Percentiles rank a stretch among this genome's conserved stretches.
phyloP scores from a whole-genome alignment of 2,329 filamentous ascomycete species.

The Trichoderma sp. region DNA sequence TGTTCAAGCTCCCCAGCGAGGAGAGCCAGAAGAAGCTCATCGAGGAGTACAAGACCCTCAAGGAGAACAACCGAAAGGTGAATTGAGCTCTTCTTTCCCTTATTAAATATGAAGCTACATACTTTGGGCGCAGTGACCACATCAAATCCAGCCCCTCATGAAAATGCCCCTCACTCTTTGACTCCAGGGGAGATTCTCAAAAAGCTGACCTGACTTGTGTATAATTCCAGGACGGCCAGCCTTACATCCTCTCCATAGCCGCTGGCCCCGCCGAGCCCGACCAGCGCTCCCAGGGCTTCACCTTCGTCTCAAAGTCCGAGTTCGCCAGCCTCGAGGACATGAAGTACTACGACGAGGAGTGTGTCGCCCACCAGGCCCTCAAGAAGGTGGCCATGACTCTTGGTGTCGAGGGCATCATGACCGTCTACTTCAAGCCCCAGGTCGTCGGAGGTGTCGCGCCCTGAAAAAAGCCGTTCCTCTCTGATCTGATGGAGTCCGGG shows the following conservation, averaged over 20 bases:
- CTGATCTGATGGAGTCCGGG: background rate
- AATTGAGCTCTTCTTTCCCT: constrained; percentile 19
- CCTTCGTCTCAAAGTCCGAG: constrained; percentile 59
- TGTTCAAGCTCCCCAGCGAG: constrained; percentile 52
- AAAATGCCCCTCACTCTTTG: background rate
- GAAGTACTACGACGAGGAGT: constrained; percentile 64
- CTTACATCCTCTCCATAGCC: constrained; percentile 61
- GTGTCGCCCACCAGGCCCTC: constrained; percentile 43
- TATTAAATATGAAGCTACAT: background rate
- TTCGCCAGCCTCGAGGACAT: constrained; percentile 67
- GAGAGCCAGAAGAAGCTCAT: constrained; percentile 45
- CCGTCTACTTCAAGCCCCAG: constrained; percentile 42
- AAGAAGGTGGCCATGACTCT: constrained; percentile 38
- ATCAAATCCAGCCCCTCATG: background rate
- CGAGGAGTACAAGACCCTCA: constrained; percentile 44
- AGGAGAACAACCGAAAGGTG: constrained; percentile 44
- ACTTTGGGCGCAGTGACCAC: background rate
- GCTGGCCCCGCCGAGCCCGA: constrained; percentile 56
- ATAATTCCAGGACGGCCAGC: constrained; percentile 61
- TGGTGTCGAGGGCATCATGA: constrained; percentile 38
- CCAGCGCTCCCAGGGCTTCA: constrained; percentile 63
- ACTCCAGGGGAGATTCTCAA: background rate
- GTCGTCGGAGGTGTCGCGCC: constrained; percentile 26
- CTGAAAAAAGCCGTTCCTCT: background rate
- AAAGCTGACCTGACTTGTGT: background rate